A percentile compares a stretch with the other conserved stretches of the same genome.
Conservation (phyloP, 148 eudicot genomes). For the Drosera capensis region DNA sequence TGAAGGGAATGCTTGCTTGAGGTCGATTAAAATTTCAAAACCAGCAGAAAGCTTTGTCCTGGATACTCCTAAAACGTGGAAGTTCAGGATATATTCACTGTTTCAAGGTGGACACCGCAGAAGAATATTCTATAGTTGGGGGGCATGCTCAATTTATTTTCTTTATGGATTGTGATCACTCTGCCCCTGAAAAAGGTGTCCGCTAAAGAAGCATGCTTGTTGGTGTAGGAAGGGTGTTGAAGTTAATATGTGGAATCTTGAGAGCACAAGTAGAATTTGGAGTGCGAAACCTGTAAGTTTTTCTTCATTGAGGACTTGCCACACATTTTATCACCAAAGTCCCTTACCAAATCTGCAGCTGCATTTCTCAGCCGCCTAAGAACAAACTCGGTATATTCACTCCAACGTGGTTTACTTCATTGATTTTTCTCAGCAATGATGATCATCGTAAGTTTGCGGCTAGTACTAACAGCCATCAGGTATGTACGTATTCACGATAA, state of each 20-base stretch:
- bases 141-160: conserved; percentile 31
- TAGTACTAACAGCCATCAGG: conserved; percentile 88
- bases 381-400: conserved; percentile 81
- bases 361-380: conserved; percentile 60
- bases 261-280: conserved; percentile 49
- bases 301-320: too few relatives aligned
- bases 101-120: conserved; percentile 50
- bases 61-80: conserved; percentile 33
- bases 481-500: too few relatives aligned
- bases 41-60: conserved; percentile 11
- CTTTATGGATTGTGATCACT: not conserved
- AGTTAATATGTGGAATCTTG: conserved; percentile 55
- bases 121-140: conserved; percentile 68
- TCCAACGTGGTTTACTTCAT: conserved; percentile 79
- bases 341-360: too few relatives aligned
- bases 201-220: not conserved
- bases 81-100: conserved; percentile 48
- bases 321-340: too few relatives aligned
- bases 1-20: conserved; percentile 54
- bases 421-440: conserved; percentile 64
- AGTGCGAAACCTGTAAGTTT: conserved; percentile 74
- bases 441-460: conserved; percentile 90
- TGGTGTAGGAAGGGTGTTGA: conserved; percentile 81
- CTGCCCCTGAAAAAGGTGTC: too few relatives aligned
- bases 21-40: conserved; percentile 23